Evolutionary conservation across 2,329 filamentous ascomycete species (phyloP).

Genomic region (Microdochium paspali): DNA sequence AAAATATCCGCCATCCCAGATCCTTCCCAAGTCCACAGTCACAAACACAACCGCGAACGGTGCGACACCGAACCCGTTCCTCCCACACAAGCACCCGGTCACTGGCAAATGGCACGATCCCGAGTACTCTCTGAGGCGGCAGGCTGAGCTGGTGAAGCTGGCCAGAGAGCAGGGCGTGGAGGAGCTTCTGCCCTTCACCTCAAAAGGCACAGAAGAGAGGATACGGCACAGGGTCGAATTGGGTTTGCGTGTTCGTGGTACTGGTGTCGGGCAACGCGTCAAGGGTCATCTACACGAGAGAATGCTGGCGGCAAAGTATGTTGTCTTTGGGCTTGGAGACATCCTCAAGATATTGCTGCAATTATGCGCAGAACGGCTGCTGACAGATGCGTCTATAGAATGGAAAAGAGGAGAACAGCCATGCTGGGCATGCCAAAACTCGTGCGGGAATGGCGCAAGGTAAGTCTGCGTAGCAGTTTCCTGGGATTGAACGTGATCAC

Average conservation of each 20-base stretch:
- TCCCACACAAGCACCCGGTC: constrained; percentile 63
- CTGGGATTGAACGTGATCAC: background rate
- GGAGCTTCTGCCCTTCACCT: constrained; percentile 66
- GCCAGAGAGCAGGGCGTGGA: constrained; percentile 71
- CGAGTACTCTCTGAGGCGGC: constrained; percentile 71
- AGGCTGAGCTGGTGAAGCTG: constrained; percentile 85
- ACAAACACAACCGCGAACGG: constrained; percentile 22
- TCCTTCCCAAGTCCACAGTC: constrained; percentile 33
- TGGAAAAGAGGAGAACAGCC: constrained; percentile 82
- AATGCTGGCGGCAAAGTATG: constrained; percentile 65
- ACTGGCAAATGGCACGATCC: constrained; percentile 82
- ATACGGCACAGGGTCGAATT: constrained; percentile 66
- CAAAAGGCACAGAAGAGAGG: constrained; percentile 65
- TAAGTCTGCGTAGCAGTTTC: constrained; percentile 32
- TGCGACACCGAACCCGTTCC: constrained; percentile 66
- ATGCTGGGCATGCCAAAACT: constrained; percentile 93
- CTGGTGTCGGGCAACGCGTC: constrained; percentile 82
- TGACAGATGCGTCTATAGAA: constrained; percentile 35
- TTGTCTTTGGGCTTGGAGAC: constrained; percentile 10
- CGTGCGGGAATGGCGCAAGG: constrained; percentile 88
- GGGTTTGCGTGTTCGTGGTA: constrained; percentile 81
- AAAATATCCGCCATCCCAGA: constrained; percentile 68
- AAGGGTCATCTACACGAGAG: constrained; percentile 95
- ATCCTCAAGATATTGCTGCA: background rate
- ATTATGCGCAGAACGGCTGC: constrained; percentile 6